Percentiles rank a stretch among this genome's conserved stretches.
phyloP scores from a whole-genome alignment of 2,329 filamentous ascomycete species.

The Colletotrichum caudatum region DNA sequence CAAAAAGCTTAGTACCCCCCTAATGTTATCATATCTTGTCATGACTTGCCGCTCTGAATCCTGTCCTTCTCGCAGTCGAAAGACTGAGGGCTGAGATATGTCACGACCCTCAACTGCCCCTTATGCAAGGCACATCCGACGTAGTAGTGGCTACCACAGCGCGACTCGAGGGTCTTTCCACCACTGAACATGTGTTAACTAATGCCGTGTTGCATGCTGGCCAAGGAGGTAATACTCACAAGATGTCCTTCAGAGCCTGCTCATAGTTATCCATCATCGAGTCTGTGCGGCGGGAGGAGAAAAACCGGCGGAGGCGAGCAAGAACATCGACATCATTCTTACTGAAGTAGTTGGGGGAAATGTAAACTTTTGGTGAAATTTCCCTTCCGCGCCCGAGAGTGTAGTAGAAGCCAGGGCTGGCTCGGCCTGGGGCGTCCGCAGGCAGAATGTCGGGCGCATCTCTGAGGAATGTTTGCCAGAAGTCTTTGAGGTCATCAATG shows the following conservation, averaged over 20 bases:
- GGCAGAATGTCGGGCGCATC: slow-evolving; percentile 25
- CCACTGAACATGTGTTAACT: slow-evolving; percentile 19
- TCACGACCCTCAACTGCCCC: slow-evolving; percentile 37
- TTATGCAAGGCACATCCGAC: slow-evolving; percentile 35
- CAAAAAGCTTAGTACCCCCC: no score
- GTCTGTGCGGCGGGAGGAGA: slow-evolving; percentile 32
- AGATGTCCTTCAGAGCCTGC: slow-evolving; percentile 34
- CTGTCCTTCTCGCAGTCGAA: slow-evolving; percentile 36
- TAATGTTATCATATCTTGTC: not conserved
- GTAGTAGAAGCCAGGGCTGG: slow-evolving; percentile 37
- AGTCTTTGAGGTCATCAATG: slow-evolving; percentile 34
- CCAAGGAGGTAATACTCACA: slow-evolving; percentile 9
- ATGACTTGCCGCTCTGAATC: slow-evolving; percentile 12
- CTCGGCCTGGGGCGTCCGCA: slow-evolving; percentile 30
- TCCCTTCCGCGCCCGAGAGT: slow-evolving; percentile 32
- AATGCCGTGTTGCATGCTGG: not conserved
- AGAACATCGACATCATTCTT: slow-evolving; percentile 33
- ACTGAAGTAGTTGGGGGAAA: slow-evolving; percentile 34
- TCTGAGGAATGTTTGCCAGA: slow-evolving; percentile 26
- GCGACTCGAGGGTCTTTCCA: slow-evolving; percentile 29
- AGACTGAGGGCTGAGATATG: slow-evolving; percentile 37
- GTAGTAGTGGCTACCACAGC: slow-evolving; percentile 38
- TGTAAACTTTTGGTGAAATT: slow-evolving; percentile 37
- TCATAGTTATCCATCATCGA: slow-evolving; percentile 39
- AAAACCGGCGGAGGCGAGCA: slow-evolving; percentile 33